A percentile compares a stretch with the other conserved stretches of the same genome.
Evolutionary conservation across 75 land plant genomes (phyloP).

Genomic region (Larix kaempferi): DNA sequence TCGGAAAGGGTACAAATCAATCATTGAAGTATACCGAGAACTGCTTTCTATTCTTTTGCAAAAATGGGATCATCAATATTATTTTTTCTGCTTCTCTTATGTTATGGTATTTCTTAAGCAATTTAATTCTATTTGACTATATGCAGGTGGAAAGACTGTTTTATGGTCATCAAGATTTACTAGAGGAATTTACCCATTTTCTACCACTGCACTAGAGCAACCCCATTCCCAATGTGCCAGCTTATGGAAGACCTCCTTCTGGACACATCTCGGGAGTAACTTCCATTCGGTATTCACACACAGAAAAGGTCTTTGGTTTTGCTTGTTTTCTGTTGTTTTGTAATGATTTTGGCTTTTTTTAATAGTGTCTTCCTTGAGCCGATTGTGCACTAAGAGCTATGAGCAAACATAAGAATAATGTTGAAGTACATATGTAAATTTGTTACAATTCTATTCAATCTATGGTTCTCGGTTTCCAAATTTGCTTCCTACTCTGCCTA

Average conservation of each 20-base stretch:
- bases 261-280: slow-evolving; percentile 19
- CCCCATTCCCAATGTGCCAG: slow-evolving; percentile 11
- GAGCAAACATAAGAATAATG: too few species aligned
- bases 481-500: too few species aligned
- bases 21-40: slow-evolving; percentile 78
- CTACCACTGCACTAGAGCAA: too few species aligned
- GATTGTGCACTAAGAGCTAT: too few species aligned
- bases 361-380: too few species aligned
- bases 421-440: too few species aligned
- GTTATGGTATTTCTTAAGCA: background rate
- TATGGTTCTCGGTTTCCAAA: too few species aligned
- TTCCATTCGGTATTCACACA: slow-evolving; percentile 18
- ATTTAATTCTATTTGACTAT: background rate
- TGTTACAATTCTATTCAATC: too few species aligned
- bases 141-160: slow-evolving; percentile 72
- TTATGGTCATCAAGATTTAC: slow-evolving; percentile 63
- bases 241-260: too few species aligned
- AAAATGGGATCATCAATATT: background rate
- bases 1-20: slow-evolving; percentile 67
- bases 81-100: background rate
- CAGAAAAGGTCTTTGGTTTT: slow-evolving; percentile 27
- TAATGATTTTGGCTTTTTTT: too few species aligned
- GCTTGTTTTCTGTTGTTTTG: too few species aligned
- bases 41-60: slow-evolving; percentile 13
- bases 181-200: slow-evolving; percentile 81